Evolutionary conservation across 129 eudicot genomes (phyloP).

Genomic region (Centaurea solstitialis): DNA sequence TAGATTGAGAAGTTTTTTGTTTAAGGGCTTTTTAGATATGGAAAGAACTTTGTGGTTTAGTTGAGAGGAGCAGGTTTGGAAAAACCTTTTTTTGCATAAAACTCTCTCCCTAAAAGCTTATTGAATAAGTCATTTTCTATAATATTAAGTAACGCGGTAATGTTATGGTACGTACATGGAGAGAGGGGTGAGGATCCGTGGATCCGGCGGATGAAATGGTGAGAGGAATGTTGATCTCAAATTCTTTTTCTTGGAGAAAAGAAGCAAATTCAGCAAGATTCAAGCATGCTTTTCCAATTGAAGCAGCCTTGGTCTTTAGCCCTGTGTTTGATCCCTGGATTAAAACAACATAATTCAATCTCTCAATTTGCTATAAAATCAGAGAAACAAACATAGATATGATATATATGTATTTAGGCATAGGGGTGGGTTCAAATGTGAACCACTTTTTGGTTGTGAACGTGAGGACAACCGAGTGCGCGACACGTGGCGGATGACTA

Average conservation of each 20-base stretch:
- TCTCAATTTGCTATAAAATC: neutral
- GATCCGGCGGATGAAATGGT: conserved; percentile 41
- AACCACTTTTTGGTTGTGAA: too few relatives aligned
- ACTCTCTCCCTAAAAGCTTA: too few relatives aligned
- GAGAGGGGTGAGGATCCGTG: conserved; percentile 50
- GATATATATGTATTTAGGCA: too few relatives aligned
- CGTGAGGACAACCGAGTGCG: too few relatives aligned
- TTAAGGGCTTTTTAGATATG: too few relatives aligned
- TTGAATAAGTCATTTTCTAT: too few relatives aligned
- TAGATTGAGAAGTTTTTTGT: too few relatives aligned
- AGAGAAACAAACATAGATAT: neutral
- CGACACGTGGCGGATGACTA: too few relatives aligned
- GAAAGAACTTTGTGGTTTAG: too few relatives aligned
- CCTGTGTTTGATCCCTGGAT: conserved; percentile 64
- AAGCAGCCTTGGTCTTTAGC: conserved; percentile 58
- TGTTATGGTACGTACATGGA: conserved; percentile 49
- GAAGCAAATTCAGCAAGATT: conserved; percentile 90
- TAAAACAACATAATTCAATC: conserved; percentile 17
- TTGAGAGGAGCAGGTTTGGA: too few relatives aligned
- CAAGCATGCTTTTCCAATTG: conserved; percentile 57
- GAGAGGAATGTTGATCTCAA: conserved; percentile 69
- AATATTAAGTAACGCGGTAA: neutral
- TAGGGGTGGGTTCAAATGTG: too few relatives aligned
- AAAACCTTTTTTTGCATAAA: too few relatives aligned
- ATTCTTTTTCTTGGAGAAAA: conserved; percentile 49